Conservation (phyloP, 148 eudicot species). For the Agrostemma githago region DNA sequence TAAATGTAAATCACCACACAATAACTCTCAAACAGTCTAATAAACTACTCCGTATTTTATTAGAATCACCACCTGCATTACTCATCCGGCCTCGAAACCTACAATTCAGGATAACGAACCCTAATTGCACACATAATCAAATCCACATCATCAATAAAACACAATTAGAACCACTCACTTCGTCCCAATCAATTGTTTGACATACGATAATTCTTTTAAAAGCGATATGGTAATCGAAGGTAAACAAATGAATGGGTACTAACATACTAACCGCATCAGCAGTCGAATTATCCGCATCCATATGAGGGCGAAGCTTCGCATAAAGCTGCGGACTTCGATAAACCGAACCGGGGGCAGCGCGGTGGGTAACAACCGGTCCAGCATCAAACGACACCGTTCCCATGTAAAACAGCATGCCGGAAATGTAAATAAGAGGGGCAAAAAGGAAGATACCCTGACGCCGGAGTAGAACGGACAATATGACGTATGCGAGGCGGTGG, state of each 20-base stretch:
- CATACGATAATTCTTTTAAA: not conserved
- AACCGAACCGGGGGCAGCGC: constrained; percentile 59
- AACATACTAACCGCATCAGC: constrained; percentile 65
- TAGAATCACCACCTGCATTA: not conserved
- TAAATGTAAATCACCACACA: not conserved
- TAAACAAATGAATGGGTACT: no score
- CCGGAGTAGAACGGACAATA: constrained; percentile 64
- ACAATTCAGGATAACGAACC: not conserved
- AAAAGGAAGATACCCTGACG: constrained; percentile 81
- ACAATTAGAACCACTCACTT: not conserved
- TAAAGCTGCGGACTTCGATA: constrained; percentile 84
- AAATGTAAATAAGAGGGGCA: constrained; percentile 76
- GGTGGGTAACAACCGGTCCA: constrained; percentile 56
- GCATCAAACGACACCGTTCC: constrained; percentile 85
- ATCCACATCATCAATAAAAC: not conserved
- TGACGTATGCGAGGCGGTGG: constrained; percentile 58
- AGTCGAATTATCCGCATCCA: constrained; percentile 78
- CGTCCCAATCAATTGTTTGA: no score
- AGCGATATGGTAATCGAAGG: not conserved
- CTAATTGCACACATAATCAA: not conserved
- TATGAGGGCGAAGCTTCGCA: constrained; percentile 57
- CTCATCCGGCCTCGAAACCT: not conserved
- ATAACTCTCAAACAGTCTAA: not conserved
- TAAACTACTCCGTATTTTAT: not conserved
- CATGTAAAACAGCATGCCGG: constrained; percentile 86